These are phyloP conservation scores for Emergomyces africanus DNA, from an alignment of 2,329 filamentous ascomycete species.

Conservation along the genomic window DNA sequence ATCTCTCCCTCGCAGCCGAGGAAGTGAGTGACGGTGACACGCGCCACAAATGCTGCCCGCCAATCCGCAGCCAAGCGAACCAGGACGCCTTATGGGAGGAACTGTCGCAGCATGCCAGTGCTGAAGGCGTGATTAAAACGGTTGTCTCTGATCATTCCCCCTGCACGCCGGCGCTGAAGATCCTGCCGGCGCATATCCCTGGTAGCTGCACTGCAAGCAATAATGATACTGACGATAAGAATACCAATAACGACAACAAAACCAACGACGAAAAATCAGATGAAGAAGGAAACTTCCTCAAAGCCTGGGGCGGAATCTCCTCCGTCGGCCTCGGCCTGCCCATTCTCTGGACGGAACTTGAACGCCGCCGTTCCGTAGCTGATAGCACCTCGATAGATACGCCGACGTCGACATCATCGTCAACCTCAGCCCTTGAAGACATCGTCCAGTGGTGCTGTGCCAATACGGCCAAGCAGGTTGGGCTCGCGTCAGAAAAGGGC, in stretches of 20 bases:
- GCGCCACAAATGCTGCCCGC: conserved; percentile 88
- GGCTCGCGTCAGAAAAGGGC: conserved; percentile 70
- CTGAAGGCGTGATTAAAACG: conserved; percentile 73
- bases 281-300: conserved; percentile 71
- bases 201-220: conserved; percentile 20
- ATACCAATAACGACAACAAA: conserved; percentile 17
- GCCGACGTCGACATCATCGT: background rate
- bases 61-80: conserved; percentile 70
- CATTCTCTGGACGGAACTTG: conserved; percentile 71
- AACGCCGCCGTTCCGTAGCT: conserved; percentile 17
- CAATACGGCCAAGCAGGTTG: conserved; percentile 81
- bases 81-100: conserved; percentile 82
- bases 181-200: conserved; percentile 61
- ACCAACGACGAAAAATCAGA: conserved; percentile 21
- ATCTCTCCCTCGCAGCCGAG: conserved; percentile 73
- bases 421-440: conserved; percentile 48
- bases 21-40: conserved; percentile 75
- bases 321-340: conserved; percentile 85
- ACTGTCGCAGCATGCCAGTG: conserved; percentile 41
- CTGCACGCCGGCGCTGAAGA: conserved; percentile 87
- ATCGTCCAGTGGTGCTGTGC: conserved; percentile 75
- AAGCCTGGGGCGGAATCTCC: conserved; percentile 91
- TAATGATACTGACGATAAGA: conserved; percentile 15
- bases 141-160: conserved; percentile 93
- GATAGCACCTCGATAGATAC: conserved; percentile 19